Evolutionary conservation across 371 early-diverging fungal genomes (phyloP).

Genomic region (Catenaria anguillulae): DNA sequence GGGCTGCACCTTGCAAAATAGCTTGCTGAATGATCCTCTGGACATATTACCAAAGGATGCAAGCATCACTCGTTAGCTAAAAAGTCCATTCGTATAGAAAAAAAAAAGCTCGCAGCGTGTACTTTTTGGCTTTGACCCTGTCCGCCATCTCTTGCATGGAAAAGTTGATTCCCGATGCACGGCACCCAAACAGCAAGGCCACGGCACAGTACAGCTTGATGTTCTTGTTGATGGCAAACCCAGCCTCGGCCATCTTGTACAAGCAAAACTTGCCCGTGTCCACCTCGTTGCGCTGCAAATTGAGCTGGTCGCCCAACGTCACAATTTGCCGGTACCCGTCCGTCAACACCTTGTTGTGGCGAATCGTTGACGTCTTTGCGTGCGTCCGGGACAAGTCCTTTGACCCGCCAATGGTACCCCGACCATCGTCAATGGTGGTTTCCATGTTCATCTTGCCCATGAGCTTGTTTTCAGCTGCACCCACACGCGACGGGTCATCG

Average conservation of each 20-base stretch:
- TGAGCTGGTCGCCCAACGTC: slow-evolving; percentile 79
- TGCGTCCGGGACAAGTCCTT: slow-evolving; percentile 23
- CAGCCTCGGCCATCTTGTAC: slow-evolving; percentile 27
- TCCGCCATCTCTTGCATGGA: background rate
- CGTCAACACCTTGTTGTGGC: slow-evolving; percentile 64
- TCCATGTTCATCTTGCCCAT: slow-evolving; percentile 66
- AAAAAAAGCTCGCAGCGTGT: no score
- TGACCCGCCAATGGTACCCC: slow-evolving; percentile 48
- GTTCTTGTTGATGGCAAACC: background rate
- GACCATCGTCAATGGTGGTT: slow-evolving; percentile 69
- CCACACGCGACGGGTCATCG: slow-evolving; percentile 68
- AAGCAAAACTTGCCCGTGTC: slow-evolving; percentile 94
- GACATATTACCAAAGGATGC: no score
- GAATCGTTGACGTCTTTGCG: slow-evolving; percentile 49
- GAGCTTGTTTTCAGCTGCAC: slow-evolving; percentile 82
- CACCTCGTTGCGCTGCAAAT: slow-evolving; percentile 65
- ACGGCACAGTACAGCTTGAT: background rate
- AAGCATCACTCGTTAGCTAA: no score
- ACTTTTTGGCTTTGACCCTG: background rate
- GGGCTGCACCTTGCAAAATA: background rate
- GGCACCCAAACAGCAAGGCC: background rate
- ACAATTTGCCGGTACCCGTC: slow-evolving; percentile 87
- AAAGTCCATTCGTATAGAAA: no score
- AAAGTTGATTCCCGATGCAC: background rate
- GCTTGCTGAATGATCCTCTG: background rate